These are phyloP conservation scores for Raphanus sativus DNA, from an alignment of 345 rosid species.

Conservation along the genomic window DNA sequence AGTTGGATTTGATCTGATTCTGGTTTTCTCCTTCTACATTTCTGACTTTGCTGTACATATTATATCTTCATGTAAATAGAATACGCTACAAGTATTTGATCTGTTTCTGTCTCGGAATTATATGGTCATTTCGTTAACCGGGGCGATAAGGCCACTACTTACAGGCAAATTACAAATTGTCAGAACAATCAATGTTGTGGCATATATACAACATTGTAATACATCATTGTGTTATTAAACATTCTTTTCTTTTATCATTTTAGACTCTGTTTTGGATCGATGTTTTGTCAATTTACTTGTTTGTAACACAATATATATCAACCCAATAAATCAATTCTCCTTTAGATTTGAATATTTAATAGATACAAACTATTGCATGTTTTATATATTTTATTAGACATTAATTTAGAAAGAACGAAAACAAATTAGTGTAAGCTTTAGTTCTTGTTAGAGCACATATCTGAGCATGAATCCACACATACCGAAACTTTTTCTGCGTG, in stretches of 20 bases:
- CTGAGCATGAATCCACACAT: slow-evolving; percentile 23
- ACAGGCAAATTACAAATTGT: no score
- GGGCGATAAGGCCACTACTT: no score
- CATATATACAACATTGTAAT: no score
- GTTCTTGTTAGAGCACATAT: slow-evolving; percentile 3
- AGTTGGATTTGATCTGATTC: no score
- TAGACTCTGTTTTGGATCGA: background rate
- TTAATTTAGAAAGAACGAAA: background rate
- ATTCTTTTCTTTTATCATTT: background rate
- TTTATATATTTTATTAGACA: background rate
- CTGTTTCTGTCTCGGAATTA: no score
- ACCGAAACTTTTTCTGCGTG: slow-evolving; percentile 22
- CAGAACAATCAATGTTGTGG: no score
- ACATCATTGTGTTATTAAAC: background rate
- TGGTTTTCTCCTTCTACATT: no score
- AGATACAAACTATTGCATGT: background rate
- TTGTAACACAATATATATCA: background rate
- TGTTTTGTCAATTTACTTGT: background rate
- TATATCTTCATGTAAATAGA: no score
- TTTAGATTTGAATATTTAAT: background rate
- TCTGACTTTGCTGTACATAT: no score
- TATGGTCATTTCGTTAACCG: no score
- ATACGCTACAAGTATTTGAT: no score
- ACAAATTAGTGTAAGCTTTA: background rate
- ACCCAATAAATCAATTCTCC: background rate